These are phyloP conservation scores for Phylloporus sp. DNA, from an alignment of 768 basidiomycete genomes.

Conservation along the genomic window DNA sequence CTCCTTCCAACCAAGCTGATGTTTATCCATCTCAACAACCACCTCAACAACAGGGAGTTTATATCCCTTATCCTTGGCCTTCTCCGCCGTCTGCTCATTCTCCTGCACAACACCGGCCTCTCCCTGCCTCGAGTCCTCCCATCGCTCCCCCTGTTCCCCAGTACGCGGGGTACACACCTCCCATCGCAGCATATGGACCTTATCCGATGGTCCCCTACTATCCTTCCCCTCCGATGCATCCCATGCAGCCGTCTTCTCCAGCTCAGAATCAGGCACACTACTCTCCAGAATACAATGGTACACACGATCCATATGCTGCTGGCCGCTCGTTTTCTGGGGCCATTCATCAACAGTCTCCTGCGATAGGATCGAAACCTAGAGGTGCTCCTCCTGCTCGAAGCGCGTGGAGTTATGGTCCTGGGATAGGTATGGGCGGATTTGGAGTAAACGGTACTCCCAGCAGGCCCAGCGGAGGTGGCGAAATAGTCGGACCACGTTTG, in stretches of 20 bases:
- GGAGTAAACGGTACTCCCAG: constrained; percentile 28
- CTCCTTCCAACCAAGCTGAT: constrained; percentile 27
- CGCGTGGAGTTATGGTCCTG: constrained; percentile 73
- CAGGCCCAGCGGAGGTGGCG: constrained; percentile 32
- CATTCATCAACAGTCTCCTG: constrained; percentile 29
- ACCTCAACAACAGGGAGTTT: constrained; percentile 30
- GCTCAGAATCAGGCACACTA: constrained; percentile 26
- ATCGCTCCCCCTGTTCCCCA: constrained; percentile 30
- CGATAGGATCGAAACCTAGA: constrained; percentile 25
- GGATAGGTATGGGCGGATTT: constrained; percentile 47
- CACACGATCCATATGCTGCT: constrained; percentile 22
- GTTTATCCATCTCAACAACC: constrained; percentile 31
- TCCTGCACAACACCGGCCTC: constrained; percentile 39
- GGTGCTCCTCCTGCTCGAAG: constrained; percentile 42
- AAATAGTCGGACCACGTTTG: constrained; percentile 64
- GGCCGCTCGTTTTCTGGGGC: constrained; percentile 27
- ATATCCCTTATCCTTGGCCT: constrained; percentile 32
- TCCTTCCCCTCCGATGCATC: constrained; percentile 29
- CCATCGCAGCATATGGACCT: constrained; percentile 32
- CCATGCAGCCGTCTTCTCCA: constrained; percentile 24
- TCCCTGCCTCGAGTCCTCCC: constrained; percentile 29
- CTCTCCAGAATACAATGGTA: constrained; percentile 27
- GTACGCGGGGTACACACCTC: constrained; percentile 30
- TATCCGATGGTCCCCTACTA: constrained; percentile 32
- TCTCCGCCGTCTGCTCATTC: constrained; percentile 37